Evolutionary conservation across 371 early-diverging fungal species (phyloP).

Genomic region (Umbelopsis sp.): DNA sequence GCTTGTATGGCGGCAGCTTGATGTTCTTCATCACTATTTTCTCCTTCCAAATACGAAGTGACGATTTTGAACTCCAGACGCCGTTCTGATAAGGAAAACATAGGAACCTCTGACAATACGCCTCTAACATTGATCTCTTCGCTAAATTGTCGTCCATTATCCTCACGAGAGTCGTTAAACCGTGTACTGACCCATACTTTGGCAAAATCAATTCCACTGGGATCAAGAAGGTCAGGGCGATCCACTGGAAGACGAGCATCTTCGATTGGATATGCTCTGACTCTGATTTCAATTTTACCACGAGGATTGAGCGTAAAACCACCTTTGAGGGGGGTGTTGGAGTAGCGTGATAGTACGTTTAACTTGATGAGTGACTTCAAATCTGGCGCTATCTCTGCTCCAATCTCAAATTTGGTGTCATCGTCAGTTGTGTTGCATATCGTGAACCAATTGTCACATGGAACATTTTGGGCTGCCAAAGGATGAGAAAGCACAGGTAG

Average conservation of each 20-base stretch:
- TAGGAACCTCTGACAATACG: slow-evolving; percentile 65
- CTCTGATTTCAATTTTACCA: slow-evolving; percentile 76
- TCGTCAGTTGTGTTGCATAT: slow-evolving; percentile 76
- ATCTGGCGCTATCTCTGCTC: slow-evolving; percentile 62
- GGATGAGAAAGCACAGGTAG: slow-evolving; percentile 78
- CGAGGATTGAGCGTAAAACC: slow-evolving; percentile 70
- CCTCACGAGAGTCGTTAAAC: slow-evolving; percentile 36
- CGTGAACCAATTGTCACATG: slow-evolving; percentile 86
- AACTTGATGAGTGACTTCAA: slow-evolving; percentile 64
- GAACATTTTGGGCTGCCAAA: slow-evolving; percentile 49
- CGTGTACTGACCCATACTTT: slow-evolving; percentile 65
- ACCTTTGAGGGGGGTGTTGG: slow-evolving; percentile 81
- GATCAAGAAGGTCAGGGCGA: slow-evolving; percentile 57
- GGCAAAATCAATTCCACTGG: slow-evolving; percentile 64
- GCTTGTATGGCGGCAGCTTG: background rate
- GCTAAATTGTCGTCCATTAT: slow-evolving; percentile 33
- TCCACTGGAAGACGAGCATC: slow-evolving; percentile 58
- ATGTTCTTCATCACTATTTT: slow-evolving; percentile 37
- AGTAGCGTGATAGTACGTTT: slow-evolving; percentile 80
- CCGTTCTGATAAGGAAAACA: slow-evolving; percentile 67
- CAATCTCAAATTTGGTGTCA: slow-evolving; percentile 82
- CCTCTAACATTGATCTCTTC: slow-evolving; percentile 76
- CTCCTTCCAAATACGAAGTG: slow-evolving; percentile 52
- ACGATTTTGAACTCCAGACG: slow-evolving; percentile 63
- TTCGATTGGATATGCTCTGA: slow-evolving; percentile 72